phyloP scores from a whole-genome alignment of 768 basidiomycete species.

The Omphalotus guepiniiformis region DNA sequence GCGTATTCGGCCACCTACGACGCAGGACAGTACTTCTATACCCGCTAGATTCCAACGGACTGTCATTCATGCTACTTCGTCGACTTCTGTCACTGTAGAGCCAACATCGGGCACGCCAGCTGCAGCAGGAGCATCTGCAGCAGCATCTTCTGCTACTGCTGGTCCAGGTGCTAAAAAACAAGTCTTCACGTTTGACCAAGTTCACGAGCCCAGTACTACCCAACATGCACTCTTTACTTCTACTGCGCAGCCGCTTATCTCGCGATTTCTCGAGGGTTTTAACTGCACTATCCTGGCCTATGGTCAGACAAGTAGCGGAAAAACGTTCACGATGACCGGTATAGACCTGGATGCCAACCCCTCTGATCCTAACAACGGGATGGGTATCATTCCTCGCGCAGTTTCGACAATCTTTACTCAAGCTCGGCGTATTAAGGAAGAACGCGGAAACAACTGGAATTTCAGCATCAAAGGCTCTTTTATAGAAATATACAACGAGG shows the following conservation, averaged over 20 bases:
- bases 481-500: slow-evolving; percentile 98
- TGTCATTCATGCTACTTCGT: slow-evolving; percentile 73
- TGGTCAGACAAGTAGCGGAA: slow-evolving; percentile 95
- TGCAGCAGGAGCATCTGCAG: slow-evolving; percentile 45
- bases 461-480: slow-evolving; percentile 85
- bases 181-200: slow-evolving; percentile 89
- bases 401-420: slow-evolving; percentile 83
- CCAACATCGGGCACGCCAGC: slow-evolving; percentile 49
- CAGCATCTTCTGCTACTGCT: slow-evolving; percentile 35
- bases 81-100: slow-evolving; percentile 83
- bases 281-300: slow-evolving; percentile 99
- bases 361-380: slow-evolving; percentile 73
- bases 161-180: slow-evolving; percentile 69
- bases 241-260: slow-evolving; percentile 81
- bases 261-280: slow-evolving; percentile 88
- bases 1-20: slow-evolving; percentile 84
- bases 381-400: slow-evolving; percentile 95
- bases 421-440: slow-evolving; percentile 72
- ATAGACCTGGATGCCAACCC: slow-evolving; percentile 86
- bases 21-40: slow-evolving; percentile 79
- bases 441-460: slow-evolving; percentile 71
- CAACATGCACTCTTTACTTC: slow-evolving; percentile 84
- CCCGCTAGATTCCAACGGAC: slow-evolving; percentile 92
- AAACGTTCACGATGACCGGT: slow-evolving; percentile 98
- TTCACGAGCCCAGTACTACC: slow-evolving; percentile 79